Base-by-base conservation (phyloP, 164 flowering plant species). In the Umbellularia californica region DNA sequence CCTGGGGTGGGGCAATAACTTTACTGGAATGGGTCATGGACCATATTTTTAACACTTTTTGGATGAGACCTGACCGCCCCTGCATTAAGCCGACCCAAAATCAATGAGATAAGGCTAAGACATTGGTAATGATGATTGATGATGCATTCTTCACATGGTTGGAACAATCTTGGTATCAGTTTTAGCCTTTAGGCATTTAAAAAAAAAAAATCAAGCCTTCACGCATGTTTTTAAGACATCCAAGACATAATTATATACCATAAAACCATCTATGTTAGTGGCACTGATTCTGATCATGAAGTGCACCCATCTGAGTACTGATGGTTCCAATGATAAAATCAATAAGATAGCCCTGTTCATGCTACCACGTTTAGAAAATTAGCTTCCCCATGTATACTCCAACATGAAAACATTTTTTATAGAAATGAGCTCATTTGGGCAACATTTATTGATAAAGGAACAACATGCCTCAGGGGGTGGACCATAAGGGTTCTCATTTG, bases 401-500 rank as follows among this genome's bases (percentile, higher is more conserved):
- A 14, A 55, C 17, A 3, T 20, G 66, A 64, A 20, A 64, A 64
- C 14, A n/a, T 13, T 20, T 64, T 22, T 22, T 5, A 24, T 7
- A 64, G 67, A 5, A 58, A 55, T 24, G 20, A 19, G 65, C 25
- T 27, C 73, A 6, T 71, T 27, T 71, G 22, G 64, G 63, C 55
- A 52, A 15, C 35, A 27, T 71, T 23, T 10, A 28, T 71, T 25
- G 23, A 55, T 7, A 5, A 13, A 66, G 50, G 50, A 62, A 24
- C 20, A 17, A 80, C 93, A 86, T 91, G 88, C 99, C 97, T 94
- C 97, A 58, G 99, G 99, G 60, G 99, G 99, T 70, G 99, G 99
- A 69, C 99, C 99, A 79, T 96, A 96, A 22, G 99, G 99, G 68
- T 96, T 96, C 73, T 96, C 99, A 85, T 96, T 96, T 51, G 99